These are phyloP conservation scores for Zhuliangozyma blackwelliae DNA, from an alignment of 1,139 yeast genomes.

Conservation along the genomic window DNA sequence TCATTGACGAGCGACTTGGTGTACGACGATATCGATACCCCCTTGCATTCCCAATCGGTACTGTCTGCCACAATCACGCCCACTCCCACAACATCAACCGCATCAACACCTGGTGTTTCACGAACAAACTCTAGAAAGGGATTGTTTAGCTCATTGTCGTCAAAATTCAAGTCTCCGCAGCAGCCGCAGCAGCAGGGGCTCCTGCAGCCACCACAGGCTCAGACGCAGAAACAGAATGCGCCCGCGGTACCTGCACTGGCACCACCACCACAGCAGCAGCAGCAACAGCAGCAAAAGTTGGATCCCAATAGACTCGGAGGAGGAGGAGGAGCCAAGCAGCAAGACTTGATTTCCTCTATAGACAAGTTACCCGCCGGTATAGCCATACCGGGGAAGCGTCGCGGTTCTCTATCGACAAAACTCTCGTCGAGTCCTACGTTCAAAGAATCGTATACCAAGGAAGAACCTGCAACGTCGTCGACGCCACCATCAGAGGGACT, in stretches of 20 bases:
- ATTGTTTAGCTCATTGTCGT: slow-evolving; percentile 49
- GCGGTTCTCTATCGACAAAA: slow-evolving; percentile 8
- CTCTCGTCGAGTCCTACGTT: slow-evolving; percentile 7
- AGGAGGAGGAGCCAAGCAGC: slow-evolving; percentile 12
- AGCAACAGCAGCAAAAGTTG: slow-evolving; percentile 10
- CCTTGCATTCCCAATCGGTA: slow-evolving; percentile 7
- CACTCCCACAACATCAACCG: slow-evolving; percentile 5
- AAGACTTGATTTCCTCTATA: slow-evolving; percentile 19
- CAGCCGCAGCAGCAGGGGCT: slow-evolving; percentile 6
- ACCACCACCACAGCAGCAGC: slow-evolving; percentile 11
- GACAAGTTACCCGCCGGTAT: slow-evolving; percentile 19
- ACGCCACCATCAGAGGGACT: slow-evolving; percentile 3
- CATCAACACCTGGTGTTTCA: slow-evolving; percentile 15
- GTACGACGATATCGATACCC: slow-evolving; percentile 8
- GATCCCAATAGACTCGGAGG: slow-evolving; percentile 17
- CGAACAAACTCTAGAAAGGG: slow-evolving; percentile 34
- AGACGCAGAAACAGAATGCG: too few relatives aligned
- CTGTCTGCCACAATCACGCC: slow-evolving; percentile 13
- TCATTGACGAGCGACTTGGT: slow-evolving; percentile 11
- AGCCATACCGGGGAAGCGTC: slow-evolving; percentile 14
- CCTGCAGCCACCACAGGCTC: slow-evolving; percentile 3
- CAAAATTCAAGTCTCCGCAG: slow-evolving; percentile 42
- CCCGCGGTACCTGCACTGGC: slow-evolving; percentile 1
- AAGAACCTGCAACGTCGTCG: slow-evolving; percentile 6
- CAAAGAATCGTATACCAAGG: slow-evolving; percentile 10